These are phyloP conservation scores for Eucalyptus coolabah DNA, from an alignment of 345 rosid genomes.

Conservation along the genomic window DNA sequence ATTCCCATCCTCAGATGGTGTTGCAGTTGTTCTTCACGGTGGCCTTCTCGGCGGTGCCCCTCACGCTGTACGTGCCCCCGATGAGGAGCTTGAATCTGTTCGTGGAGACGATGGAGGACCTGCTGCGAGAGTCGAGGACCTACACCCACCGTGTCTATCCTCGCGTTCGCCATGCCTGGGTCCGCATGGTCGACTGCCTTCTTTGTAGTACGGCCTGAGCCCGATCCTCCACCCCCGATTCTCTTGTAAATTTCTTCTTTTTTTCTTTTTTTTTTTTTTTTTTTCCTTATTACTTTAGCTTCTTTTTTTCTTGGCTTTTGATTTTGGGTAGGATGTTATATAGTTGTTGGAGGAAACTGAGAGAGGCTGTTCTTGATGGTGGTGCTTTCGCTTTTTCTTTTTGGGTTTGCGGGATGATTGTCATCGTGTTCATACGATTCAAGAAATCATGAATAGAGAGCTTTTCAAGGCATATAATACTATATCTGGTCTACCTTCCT, in stretches of 20 bases:
- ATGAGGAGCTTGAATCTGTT: slow-evolving; percentile 68
- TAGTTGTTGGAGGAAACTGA: background rate
- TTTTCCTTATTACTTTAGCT: background rate
- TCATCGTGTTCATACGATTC: background rate
- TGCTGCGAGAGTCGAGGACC: slow-evolving; percentile 37
- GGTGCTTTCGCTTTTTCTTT: background rate
- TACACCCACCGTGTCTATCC: slow-evolving; percentile 50
- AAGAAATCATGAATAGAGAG: background rate
- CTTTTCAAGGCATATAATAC: background rate
- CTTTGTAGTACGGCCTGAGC: slow-evolving; percentile 26
- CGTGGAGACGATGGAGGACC: slow-evolving; percentile 61
- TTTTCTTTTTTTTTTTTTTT: background rate
- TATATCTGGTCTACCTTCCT: background rate
- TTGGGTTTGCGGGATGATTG: background rate
- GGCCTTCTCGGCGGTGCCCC: slow-evolving; percentile 88
- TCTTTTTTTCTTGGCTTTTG: background rate
- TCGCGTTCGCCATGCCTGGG: slow-evolving; percentile 59
- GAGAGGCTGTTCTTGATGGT: background rate
- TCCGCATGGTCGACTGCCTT: slow-evolving; percentile 53
- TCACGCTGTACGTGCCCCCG: slow-evolving; percentile 80
- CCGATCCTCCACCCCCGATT: background rate
- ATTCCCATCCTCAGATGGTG: background rate
- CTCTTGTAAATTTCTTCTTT: background rate
- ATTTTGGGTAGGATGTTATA: background rate
- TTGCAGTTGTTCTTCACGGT: slow-evolving; percentile 70